Base-by-base conservation (phyloP, 2,329 filamentous ascomycete genomes). In the Fusarium nelsonii region DNA sequence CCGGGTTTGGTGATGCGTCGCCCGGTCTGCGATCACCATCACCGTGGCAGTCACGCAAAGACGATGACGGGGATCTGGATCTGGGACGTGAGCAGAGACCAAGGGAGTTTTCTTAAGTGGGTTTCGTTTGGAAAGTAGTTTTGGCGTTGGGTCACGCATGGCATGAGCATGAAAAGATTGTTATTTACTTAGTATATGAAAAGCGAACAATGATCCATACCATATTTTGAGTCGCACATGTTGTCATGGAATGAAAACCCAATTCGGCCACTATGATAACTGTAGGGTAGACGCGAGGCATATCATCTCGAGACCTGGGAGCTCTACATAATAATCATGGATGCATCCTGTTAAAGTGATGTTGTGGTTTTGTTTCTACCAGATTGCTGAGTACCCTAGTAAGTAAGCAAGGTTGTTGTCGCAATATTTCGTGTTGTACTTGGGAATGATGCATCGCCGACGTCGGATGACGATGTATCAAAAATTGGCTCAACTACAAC, bases 401-500 rank as follows among this genome's bases (percentile, higher is more conserved):
- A 23, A 23, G 23, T 23, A 23, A 20, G 20, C 20, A 18, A 6
- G 18, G 3, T 14, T 14, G 36, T 45, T 18, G 32, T 11, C 26
- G 6, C 10, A 90, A 91, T 2, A 94, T 33, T 20, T 34, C 40
- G 6, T 18, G 28, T 16, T 48, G 20, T 44, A 37, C 20, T 33
- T 18, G 11, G 18, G 9, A 30, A 11, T 18, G 14, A 36, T 33
- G 16, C 30, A 8, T 41, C 37, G 26, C 63, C 63, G 55, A 56
- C 55, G n/a, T 66, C 62, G 63, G 63, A 61, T 41, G 12, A 10
- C 18, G 12, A 55, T 44, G n/a, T 7, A 23, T 5, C 15, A 23
- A 5, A 62, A 62, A 41, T 62, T 62, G 16, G n/a, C 61, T 62
- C 43, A 56, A 39, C 18, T 8, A 39, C 26, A 46, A 46, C 10